These are phyloP conservation scores for Paraphoma sp. DNA, from an alignment of 2,329 filamentous ascomycete species.

Conservation along the genomic window DNA sequence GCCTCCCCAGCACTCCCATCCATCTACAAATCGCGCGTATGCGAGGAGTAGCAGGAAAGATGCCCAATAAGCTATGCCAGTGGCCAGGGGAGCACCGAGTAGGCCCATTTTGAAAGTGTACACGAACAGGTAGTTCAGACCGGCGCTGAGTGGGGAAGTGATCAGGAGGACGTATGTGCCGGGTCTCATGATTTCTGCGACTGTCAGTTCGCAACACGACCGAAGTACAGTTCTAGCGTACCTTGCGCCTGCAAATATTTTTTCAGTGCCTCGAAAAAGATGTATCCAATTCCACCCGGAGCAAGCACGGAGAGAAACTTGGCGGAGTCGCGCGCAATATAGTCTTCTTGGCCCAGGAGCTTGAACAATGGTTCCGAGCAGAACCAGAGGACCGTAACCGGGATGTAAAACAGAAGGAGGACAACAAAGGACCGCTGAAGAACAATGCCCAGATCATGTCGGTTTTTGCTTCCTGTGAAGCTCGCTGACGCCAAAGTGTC, in stretches of 20 bases:
- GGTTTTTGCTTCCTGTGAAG: slow-evolving; percentile 81
- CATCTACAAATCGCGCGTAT: slow-evolving; percentile 74
- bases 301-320: slow-evolving; percentile 76
- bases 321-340: slow-evolving; percentile 75
- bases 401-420: slow-evolving; percentile 73
- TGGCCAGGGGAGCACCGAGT: slow-evolving; percentile 80
- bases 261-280: slow-evolving; percentile 83
- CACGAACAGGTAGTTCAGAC: slow-evolving; percentile 71
- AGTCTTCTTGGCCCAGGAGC: slow-evolving; percentile 76
- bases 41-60: slow-evolving; percentile 78
- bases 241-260: slow-evolving; percentile 66
- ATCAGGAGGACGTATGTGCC: slow-evolving; percentile 69
- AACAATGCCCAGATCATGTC: slow-evolving; percentile 78
- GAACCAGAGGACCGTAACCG: slow-evolving; percentile 76
- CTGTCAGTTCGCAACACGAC: slow-evolving; percentile 10
- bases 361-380: slow-evolving; percentile 77
- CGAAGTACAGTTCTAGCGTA: slow-evolving; percentile 26
- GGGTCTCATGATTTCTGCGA: slow-evolving; percentile 65
- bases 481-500: slow-evolving; percentile 84
- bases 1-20: slow-evolving; percentile 81
- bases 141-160: slow-evolving; percentile 65
- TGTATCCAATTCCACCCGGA: slow-evolving; percentile 82
- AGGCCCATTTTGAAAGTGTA: slow-evolving; percentile 75
- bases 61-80: slow-evolving; percentile 84
- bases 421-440: slow-evolving; percentile 79